Evolutionary conservation across 441 rosid species (phyloP).

Genomic region (Gossypium schwendimanii): DNA sequence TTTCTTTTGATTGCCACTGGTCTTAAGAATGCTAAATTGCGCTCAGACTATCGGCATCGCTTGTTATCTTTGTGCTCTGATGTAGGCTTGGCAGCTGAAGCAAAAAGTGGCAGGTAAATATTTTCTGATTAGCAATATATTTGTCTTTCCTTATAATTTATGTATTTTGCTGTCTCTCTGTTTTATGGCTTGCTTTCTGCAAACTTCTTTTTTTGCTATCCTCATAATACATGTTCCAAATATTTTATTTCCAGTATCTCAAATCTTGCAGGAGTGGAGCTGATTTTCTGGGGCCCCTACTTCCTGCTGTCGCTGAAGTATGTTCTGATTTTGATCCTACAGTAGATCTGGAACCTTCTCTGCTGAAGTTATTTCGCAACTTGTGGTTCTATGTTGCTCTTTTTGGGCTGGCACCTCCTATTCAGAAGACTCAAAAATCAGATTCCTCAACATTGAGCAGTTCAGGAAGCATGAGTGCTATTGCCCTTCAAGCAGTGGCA

Average conservation of each 20-base stretch:
- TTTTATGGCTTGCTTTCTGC: constrained; percentile 12
- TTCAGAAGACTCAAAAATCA: constrained; percentile 66
- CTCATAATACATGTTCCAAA: constrained; percentile 10
- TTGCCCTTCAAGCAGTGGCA: constrained; percentile 86
- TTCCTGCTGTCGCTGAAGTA: constrained; percentile 96
- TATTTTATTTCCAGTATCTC: constrained; percentile 10
- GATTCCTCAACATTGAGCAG: constrained; percentile 62
- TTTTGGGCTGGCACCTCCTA: constrained; percentile 95
- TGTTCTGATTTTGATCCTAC: constrained; percentile 95
- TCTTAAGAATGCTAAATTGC: constrained; percentile 65
- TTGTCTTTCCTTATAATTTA: constrained; percentile 6
- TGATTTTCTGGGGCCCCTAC: constrained; percentile 90
- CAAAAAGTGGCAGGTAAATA: constrained; percentile 82
- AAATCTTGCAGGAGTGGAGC: constrained; percentile 84
- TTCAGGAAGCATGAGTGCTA: constrained; percentile 60
- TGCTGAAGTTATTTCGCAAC: constrained; percentile 92
- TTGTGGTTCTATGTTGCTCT: constrained; percentile 97
- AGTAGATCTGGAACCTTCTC: constrained; percentile 78
- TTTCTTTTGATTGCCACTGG: constrained; percentile 83
- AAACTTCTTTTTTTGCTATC: constrained; percentile 7
- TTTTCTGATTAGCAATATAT: not conserved
- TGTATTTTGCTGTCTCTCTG: not conserved
- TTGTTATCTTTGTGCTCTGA: constrained; percentile 94
- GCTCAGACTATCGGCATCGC: constrained; percentile 90
- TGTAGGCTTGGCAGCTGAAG: constrained; percentile 94